Evolutionary conservation across 2,329 filamentous ascomycete genomes (phyloP).

Genomic region (Verticillium klebahnii): DNA sequence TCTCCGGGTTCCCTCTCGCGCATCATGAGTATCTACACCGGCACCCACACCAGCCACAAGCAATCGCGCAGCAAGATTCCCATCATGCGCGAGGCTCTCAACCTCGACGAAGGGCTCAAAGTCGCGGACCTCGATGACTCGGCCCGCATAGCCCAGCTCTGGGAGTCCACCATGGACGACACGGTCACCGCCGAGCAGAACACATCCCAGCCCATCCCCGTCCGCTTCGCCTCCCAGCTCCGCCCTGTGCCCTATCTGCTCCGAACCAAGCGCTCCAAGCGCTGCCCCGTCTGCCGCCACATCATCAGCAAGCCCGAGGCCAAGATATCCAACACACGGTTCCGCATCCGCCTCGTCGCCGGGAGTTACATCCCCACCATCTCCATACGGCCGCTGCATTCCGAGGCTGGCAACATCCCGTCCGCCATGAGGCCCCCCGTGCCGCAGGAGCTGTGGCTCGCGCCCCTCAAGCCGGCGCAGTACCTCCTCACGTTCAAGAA

Average conservation of each 20-base stretch:
- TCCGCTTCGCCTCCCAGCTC: constrained; percentile 67
- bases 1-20: constrained; percentile 80
- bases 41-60: constrained; percentile 58
- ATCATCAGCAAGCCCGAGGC: constrained; percentile 92
- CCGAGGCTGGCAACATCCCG: constrained; percentile 19
- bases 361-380: constrained; percentile 83
- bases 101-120: constrained; percentile 66
- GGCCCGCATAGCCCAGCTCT: constrained; percentile 55
- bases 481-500: constrained; percentile 90
- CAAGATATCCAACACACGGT: constrained; percentile 83
- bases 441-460: constrained; percentile 36
- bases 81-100: constrained; percentile 73
- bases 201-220: constrained; percentile 45
- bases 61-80: constrained; percentile 59
- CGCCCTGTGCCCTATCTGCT: constrained; percentile 79
- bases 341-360: constrained; percentile 88
- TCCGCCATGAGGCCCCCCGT: constrained; percentile 20
- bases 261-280: constrained; percentile 88
- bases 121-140: constrained; percentile 58
- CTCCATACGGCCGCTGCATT: constrained; percentile 60
- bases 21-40: constrained; percentile 88
- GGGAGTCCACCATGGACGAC: constrained; percentile 56
- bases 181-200: constrained; percentile 49
- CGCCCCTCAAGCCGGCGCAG: constrained; percentile 62
- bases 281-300: constrained; percentile 87